phyloP scores from a whole-genome alignment of 768 basidiomycete species.

The Kondoa subrosea region DNA sequence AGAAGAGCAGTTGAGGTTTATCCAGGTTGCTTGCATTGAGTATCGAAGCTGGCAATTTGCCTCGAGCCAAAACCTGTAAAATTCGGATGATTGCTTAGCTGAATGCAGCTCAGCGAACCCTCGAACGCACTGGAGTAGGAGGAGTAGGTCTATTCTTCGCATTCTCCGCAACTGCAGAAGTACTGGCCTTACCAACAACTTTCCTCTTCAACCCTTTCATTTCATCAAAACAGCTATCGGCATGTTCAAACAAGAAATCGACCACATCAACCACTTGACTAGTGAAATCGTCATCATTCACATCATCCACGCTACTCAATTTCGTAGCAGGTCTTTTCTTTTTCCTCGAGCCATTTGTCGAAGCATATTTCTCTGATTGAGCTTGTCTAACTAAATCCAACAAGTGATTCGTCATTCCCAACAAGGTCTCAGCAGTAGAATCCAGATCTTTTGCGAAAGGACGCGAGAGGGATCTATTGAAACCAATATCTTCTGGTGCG shows the following conservation, averaged over 20 bases:
- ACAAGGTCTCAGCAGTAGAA: conserved; percentile 46
- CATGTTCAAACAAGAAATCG: conserved; percentile 68
- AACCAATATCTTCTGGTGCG: conserved; percentile 54
- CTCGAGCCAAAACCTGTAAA: conserved; percentile 15
- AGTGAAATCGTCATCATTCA: conserved; percentile 53
- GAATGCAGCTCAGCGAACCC: no score
- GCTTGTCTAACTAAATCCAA: conserved; percentile 38
- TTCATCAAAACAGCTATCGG: conserved; percentile 69
- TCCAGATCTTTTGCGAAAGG: conserved; percentile 56
- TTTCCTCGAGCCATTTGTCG: conserved; percentile 32
- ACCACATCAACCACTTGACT: conserved; percentile 60
- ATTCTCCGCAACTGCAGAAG: conserved; percentile 25
- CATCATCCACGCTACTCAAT: conserved; percentile 48
- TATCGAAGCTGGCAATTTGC: conserved; percentile 30
- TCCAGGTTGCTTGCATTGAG: conserved; percentile 56
- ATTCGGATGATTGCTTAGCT: conserved; percentile 37
- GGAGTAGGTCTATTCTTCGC: conserved; percentile 13
- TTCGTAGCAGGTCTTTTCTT: conserved; percentile 37
- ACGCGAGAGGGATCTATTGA: conserved; percentile 71
- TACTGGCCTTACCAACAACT: no score
- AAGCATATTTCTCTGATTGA: neutral
- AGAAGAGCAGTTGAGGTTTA: conserved; percentile 68
- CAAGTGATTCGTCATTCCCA: conserved; percentile 50
- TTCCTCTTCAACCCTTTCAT: conserved; percentile 51
- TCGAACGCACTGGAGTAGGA: conserved; percentile 25